phyloP scores from a whole-genome alignment of 306 rosid species.

The Canavalia gladiata region DNA sequence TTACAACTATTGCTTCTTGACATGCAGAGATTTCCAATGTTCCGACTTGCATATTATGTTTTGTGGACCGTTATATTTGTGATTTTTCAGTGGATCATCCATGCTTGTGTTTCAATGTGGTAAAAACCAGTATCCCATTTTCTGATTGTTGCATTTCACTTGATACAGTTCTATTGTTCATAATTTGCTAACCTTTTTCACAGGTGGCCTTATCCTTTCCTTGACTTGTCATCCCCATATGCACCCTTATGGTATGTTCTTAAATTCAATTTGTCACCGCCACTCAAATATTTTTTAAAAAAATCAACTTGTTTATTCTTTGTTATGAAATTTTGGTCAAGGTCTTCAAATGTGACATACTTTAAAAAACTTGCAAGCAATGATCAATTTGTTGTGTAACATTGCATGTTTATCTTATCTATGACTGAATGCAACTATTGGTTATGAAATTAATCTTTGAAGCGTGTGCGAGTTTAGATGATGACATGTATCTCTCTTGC shows the following conservation, averaged over 20 bases:
- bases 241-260: conserved; percentile 87
- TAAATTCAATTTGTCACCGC: conserved; percentile 15
- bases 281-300: conserved; percentile 1
- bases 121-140: conserved; percentile 47
- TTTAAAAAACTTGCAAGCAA: conserved; percentile 30
- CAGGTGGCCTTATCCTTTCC: conserved; percentile 99
- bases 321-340: conserved; percentile 10
- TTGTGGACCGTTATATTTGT: conserved; percentile 82
- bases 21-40: conserved; percentile 87
- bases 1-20: conserved; percentile 40
- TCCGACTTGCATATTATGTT: conserved; percentile 83
- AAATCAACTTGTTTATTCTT: not conserved
- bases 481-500: conserved; percentile 6
- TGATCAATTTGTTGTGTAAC: not conserved
- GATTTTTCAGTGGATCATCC: conserved; percentile 85
- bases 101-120: conserved; percentile 67
- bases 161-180: not conserved
- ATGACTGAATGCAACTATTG: conserved; percentile 15
- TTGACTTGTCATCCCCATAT: conserved; percentile 74
- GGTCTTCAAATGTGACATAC: conserved; percentile 35
- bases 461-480: not conserved
- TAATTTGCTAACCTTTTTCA: conserved; percentile 8
- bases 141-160: conserved; percentile 33
- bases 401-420: conserved; percentile 28
- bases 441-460: conserved; percentile 32